A percentile compares a stretch with the other conserved stretches of the same genome.
These are phyloP conservation scores for Solanum etuberosum DNA, from an alignment of 257 asterid genomes.

Conservation along the genomic window DNA sequence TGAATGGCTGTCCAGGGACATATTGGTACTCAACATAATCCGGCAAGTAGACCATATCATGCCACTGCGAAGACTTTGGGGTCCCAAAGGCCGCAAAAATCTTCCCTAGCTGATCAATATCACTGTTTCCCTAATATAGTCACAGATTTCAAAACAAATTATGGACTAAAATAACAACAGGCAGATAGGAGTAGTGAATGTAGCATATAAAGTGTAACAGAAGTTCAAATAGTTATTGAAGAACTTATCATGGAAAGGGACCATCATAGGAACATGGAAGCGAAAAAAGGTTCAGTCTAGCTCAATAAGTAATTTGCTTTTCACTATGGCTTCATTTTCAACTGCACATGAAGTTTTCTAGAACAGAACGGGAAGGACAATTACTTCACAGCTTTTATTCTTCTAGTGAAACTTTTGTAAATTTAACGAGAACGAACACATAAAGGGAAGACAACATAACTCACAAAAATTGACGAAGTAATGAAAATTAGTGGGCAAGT, in stretches of 20 bases:
- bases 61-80: slow-evolving; percentile 86
- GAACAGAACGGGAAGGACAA: not conserved
- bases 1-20: slow-evolving; percentile 34
- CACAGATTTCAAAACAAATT: not conserved
- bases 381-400: not conserved
- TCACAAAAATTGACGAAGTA: not conserved
- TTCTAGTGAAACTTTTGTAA: not conserved
- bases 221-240: not conserved
- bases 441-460: not conserved
- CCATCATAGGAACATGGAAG: not conserved
- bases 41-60: slow-evolving; percentile 84
- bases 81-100: slow-evolving; percentile 94
- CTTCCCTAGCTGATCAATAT: slow-evolving; percentile 96
- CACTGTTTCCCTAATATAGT: slow-evolving; percentile 70
- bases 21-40: slow-evolving; percentile 64
- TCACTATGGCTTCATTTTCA: not conserved
- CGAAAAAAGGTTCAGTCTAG: not conserved
- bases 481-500: not conserved
- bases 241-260: not conserved
- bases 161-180: not conserved
- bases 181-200: not conserved
- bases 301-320: not conserved
- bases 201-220: not conserved
- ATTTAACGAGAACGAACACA: not conserved
- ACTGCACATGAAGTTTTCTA: not conserved